Base-by-base conservation (phyloP, 2,329 filamentous ascomycete species). In the Ophiostoma fasciatum region DNA sequence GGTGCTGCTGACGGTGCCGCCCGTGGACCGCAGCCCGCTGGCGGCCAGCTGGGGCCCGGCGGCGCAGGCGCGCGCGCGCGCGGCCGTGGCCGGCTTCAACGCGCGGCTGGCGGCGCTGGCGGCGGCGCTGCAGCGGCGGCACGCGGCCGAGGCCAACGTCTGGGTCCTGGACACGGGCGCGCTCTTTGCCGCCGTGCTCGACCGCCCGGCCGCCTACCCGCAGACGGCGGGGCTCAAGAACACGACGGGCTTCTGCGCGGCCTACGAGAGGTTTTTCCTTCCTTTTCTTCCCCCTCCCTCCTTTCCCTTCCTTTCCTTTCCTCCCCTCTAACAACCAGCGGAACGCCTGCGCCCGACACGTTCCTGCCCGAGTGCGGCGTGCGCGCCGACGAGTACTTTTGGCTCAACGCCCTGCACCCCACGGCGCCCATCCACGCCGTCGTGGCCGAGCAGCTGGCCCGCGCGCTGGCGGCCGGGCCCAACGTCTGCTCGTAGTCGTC, bases 331-430 rank as follows among this genome's bases (percentile, higher is more conserved):
- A n/a, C n/a, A n/a, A n/a, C 13, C 37, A 68, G 63, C 46, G 63
- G 64, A 7, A 68, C 64, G 0, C 56, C 60, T 3, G 49, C 53
- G 2, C 47, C 48, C 26, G 52, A 65, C 35, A 62, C 57, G 4
- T 50, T 60, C 23, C 52, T 52, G 32, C 46, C 57, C 5, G 60
- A 56, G 32, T 78, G 74, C 48, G 57, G 58, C 2, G 51, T 70
- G 30, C 56, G 68, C 0, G 70, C 75, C 3, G 68, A 77, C 47
- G 55, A 77, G 53, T 78, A 77, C 49, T 66, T 78, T 45, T 78
- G 73, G 74, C 55, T 77, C 21, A 77, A 78, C 45, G 59, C 52
- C 27, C 50, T 78, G 43, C 74, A 78, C 48, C 74, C 74, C n/a
- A 78, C 73, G 0, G 73, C 67, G 48, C 63, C 70, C 0, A 63